Evolutionary conservation across 805 yeast genomes (phyloP).

Genomic region (Jamesozyma rosinii): DNA sequence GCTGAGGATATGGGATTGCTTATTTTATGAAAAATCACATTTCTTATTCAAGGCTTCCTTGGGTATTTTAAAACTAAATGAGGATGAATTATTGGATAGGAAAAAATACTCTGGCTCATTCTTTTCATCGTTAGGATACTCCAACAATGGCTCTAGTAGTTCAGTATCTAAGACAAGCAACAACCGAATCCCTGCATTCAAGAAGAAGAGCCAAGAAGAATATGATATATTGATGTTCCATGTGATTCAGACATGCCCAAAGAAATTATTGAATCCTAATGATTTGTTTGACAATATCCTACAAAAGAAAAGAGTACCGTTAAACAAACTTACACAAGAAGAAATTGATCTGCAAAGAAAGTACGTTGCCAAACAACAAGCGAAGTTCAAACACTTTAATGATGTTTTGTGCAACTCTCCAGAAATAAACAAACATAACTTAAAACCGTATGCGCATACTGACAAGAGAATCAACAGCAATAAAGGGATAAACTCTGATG

Average conservation of each 20-base stretch:
- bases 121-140: constrained; percentile 2
- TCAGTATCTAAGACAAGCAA: not conserved
- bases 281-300: constrained; percentile 53
- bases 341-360: constrained; percentile 69
- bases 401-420: not conserved
- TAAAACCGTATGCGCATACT: not conserved
- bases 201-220: constrained; percentile 15
- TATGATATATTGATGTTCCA: constrained; percentile 66
- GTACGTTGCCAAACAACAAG: constrained; percentile 60
- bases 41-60: constrained; percentile 74
- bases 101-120: not conserved
- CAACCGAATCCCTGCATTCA: not conserved
- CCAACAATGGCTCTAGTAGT: constrained; percentile 1
- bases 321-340: constrained; percentile 67
- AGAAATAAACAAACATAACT: no score
- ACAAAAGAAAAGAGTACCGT: constrained; percentile 59
- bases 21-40: constrained; percentile 86
- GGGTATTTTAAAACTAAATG: constrained; percentile 66
- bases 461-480: not conserved
- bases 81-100: constrained; percentile 43
- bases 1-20: constrained; percentile 86
- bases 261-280: constrained; percentile 56
- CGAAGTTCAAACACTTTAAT: constrained; percentile 7
- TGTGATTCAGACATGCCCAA: constrained; percentile 75
- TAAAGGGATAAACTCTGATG: not conserved